A percentile compares a stretch with the other conserved stretches of the same genome.
Evolutionary conservation across 305 asterid species (phyloP).

Genomic region (Fraxinus dipetala): DNA sequence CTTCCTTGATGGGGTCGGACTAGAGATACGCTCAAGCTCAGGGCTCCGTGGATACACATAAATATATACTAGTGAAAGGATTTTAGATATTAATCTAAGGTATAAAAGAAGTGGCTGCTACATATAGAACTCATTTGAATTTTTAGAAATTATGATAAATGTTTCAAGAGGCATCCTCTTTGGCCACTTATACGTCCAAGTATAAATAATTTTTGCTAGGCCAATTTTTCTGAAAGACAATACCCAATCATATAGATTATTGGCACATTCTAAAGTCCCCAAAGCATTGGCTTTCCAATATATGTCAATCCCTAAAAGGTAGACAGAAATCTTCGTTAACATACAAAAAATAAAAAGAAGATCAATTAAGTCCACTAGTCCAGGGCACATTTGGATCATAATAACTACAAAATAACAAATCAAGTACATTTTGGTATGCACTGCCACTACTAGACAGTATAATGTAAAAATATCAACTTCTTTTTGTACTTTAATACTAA

Average conservation of each 20-base stretch:
- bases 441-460: background rate
- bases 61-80: slow-evolving; percentile 41
- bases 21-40: slow-evolving; percentile 37
- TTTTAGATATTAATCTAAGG: slow-evolving; percentile 31
- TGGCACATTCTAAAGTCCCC: background rate
- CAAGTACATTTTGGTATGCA: background rate
- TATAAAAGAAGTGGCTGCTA: slow-evolving; percentile 3
- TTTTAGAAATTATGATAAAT: background rate
- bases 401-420: background rate
- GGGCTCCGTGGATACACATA: slow-evolving; percentile 67
- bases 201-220: background rate
- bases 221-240: background rate
- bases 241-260: background rate
- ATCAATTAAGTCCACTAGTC: background rate
- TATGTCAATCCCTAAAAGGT: background rate
- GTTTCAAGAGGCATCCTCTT: slow-evolving; percentile 8
- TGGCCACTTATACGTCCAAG: background rate
- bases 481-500: background rate
- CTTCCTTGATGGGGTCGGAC: slow-evolving; percentile 51
- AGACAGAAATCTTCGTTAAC: background rate
- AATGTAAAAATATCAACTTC: background rate
- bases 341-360: background rate
- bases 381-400: background rate
- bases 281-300: background rate
- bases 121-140: background rate